Base-by-base conservation (phyloP, 306 rosid genomes). In the Prunus kanzakura region DNA sequence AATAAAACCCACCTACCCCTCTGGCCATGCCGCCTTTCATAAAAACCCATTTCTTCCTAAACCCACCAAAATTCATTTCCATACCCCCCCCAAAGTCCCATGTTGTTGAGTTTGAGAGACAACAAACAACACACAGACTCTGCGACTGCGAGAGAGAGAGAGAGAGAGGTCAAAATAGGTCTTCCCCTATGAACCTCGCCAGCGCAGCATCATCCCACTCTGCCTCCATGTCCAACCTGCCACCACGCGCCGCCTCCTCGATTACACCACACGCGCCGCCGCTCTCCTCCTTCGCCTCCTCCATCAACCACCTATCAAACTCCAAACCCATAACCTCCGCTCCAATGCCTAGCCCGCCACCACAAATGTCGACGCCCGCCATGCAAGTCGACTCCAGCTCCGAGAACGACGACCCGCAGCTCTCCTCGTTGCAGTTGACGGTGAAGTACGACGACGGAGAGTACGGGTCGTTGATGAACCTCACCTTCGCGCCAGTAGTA, bases 381-480 rank as follows among this genome's bases (percentile, higher is more conserved):
- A 23, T 32, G n/a, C 9, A 61, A 11, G 25, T 25, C 29, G 23
- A 56, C 2, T 23, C 62, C 15, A 56, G 62, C 2, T 88, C 91
- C 4, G 97, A 86, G 76, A 88, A 91, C 20, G 97, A 89, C 13
- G 97, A 88, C 6, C 97, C 97, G 62, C 97, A 89, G 69, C 83
- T 89, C 89, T 91, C 95, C 79, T 91, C 93, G 76, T 89, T 88
- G 23, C 88, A 88, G 83, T 91, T 86, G n/a, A 91, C 87, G 6
- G 95, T 89, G 8, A 91, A 73, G 85, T 88, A 89, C 3, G 95
- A 86, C 2, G 91, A 81, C 25, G 90, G 62, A 2, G 83, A 51
- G 82, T 85, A 88, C 18, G 93, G 94, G 52, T 87, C 57, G 5
- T 85, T 83, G 35, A 83, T 75, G 83, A 91, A 91, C 80, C 77